Conservation (phyloP, 345 rosid species). For the Hibiscus syriacus region DNA sequence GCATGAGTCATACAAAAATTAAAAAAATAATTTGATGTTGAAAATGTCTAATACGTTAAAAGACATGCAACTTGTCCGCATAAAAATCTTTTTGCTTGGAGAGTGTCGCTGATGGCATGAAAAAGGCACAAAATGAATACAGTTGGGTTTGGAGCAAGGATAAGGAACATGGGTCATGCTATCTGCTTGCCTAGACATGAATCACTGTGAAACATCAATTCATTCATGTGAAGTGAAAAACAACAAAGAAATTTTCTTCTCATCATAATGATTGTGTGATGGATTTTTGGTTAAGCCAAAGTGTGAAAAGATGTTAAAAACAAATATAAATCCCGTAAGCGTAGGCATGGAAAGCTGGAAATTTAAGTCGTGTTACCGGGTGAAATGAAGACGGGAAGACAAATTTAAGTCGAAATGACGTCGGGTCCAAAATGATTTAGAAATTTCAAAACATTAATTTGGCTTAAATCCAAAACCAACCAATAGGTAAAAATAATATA, state of each 20-base stretch:
- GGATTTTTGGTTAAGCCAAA: not conserved
- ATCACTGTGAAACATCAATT: conserved; percentile 6
- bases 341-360: not conserved
- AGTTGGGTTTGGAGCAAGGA: conserved; percentile 5
- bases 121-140: not conserved
- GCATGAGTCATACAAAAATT: not conserved
- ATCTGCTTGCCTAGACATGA: no score
- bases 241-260: not conserved
- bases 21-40: not conserved
- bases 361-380: no score
- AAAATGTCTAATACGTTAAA: not conserved
- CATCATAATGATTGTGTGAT: not conserved
- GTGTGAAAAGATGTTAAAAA: no score
- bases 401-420: no score
- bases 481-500: not conserved
- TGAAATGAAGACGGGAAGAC: no score
- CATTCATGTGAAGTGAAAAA: not conserved
- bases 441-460: no score
- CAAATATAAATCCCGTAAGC: no score
- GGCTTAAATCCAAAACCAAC: no score
- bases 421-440: no score
- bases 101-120: not conserved
- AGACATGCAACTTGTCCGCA: not conserved
- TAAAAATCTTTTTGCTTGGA: not conserved
- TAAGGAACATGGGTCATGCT: no score